Conservation (phyloP, 306 rosid genomes). For the Prunus campanulata region DNA sequence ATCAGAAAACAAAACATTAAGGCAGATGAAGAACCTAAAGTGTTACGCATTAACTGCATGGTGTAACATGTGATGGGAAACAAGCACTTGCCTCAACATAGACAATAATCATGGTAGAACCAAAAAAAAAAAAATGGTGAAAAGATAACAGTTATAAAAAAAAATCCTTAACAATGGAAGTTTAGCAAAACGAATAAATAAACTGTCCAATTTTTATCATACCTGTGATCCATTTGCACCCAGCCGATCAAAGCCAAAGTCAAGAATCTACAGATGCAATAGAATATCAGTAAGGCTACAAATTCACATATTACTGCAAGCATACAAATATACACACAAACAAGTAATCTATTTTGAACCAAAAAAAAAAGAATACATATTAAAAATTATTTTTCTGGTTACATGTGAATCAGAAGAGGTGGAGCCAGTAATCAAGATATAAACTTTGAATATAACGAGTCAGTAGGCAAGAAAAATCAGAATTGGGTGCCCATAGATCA, state of each 20-base stretch:
- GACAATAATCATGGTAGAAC: slow-evolving; percentile 8
- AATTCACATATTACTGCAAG: slow-evolving; percentile 14
- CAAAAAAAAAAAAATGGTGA: neutral
- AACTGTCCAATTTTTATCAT: slow-evolving; percentile 28
- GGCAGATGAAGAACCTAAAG: neutral
- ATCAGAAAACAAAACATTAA: slow-evolving; percentile 8
- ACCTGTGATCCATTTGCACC: slow-evolving; percentile 89
- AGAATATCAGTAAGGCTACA: slow-evolving; percentile 28
- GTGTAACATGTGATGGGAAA: neutral
- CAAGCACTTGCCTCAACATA: slow-evolving; percentile 3
- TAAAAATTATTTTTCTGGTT: neutral
- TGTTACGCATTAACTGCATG: neutral
- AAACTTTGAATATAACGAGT: neutral
- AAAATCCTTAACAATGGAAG: slow-evolving; percentile 1
- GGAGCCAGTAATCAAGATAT: too few relatives aligned
- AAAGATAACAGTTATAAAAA: neutral
- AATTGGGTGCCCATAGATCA: neutral
- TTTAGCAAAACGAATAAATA: neutral
- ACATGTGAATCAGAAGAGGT: too few relatives aligned
- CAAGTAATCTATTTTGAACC: neutral
- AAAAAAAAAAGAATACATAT: neutral
- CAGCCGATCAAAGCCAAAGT: slow-evolving; percentile 88
- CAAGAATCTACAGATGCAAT: slow-evolving; percentile 67
- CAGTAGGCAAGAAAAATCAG: neutral
- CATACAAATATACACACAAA: neutral